Evolutionary conservation across 768 basidiomycete species (phyloP), one percentile per base, ranked within the genome.

Genomic region (Sutorius australiensis): DNA sequence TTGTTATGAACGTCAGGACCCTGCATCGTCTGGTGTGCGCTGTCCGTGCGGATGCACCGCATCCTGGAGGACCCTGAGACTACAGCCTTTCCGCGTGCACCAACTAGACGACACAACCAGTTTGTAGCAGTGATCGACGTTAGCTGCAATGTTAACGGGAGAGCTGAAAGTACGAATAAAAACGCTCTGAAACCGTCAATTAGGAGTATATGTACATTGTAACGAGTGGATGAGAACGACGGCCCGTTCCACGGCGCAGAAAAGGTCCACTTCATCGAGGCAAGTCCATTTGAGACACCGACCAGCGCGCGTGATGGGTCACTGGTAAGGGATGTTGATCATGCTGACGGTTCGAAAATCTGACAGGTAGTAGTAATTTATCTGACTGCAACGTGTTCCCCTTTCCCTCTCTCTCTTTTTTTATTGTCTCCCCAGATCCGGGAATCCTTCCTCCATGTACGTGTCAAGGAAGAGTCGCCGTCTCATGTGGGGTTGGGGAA

Each of bases 21-120:
- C 63, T 66, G 58, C 56, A 56, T 48, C 41, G 41, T 50, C 52
- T 59, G 48, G 48, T 50, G 65, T 61, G 61, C 41, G 51, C 54
- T 59, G 42, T 55, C 65, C 63, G 59, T 55, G 63, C 43, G 66
- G 64, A 56, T 38, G 52, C 55, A 66, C 56, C 43, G 56, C 66
- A 51, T 58, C 21, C 16, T 47, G 27, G 30, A 28, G 17, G 46
- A 65, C 65, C 63, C 64, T 67, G 64, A 56, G n/a, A 41, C 50
- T 54, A 54, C 51, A 39, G 21, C 43, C 33, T 47, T 41, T 39
- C 47, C 49, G 48, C 57, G 48, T 55, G 53, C 51, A 56, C 46
- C 43, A 36, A 44, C 50, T 48, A 34, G 47, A 55, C 46, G 30
- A 33, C 38, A 44, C 33, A 39, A 49, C 30, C 37, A 41, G 43